These are phyloP conservation scores for Kazachstania psychrophila DNA, from an alignment of 805 yeast species.

Conservation along the genomic window DNA sequence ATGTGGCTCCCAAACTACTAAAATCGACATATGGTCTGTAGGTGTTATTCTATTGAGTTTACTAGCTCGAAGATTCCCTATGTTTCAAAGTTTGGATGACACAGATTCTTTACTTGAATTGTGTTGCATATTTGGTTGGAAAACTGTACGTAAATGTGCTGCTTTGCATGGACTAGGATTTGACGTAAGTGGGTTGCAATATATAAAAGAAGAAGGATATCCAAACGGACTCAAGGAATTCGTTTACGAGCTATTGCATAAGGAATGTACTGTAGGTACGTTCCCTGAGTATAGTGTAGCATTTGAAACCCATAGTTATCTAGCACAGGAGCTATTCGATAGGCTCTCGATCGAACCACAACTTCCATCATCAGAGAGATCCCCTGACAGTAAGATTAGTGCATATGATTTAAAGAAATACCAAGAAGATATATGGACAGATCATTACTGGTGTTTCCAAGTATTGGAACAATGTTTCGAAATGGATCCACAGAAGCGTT, in stretches of 20 bases:
- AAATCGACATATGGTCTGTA: slow-evolving; percentile 86
- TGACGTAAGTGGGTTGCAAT: slow-evolving; percentile 51
- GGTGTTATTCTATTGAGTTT: slow-evolving; percentile 81
- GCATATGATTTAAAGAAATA: slow-evolving; percentile 22
- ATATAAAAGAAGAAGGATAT: slow-evolving; percentile 32
- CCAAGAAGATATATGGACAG: slow-evolving; percentile 29
- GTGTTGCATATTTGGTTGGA: slow-evolving; percentile 69
- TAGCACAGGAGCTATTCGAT: slow-evolving; percentile 30
- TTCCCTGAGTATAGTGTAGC: slow-evolving; percentile 67
- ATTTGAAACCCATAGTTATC: slow-evolving; percentile 47
- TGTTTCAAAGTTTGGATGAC: slow-evolving; percentile 90
- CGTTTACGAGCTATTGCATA: slow-evolving; percentile 21
- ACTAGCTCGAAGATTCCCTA: slow-evolving; percentile 74
- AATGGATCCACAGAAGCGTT: slow-evolving; percentile 48
- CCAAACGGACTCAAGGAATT: slow-evolving; percentile 28
- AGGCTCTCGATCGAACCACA: slow-evolving; percentile 26
- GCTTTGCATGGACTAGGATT: slow-evolving; percentile 80
- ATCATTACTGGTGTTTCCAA: slow-evolving; percentile 39
- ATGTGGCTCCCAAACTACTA: slow-evolving; percentile 73
- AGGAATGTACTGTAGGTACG: slow-evolving; percentile 42
- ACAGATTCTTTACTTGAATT: slow-evolving; percentile 83
- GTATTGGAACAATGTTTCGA: slow-evolving; percentile 48
- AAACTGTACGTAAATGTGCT: slow-evolving; percentile 66
- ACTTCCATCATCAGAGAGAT: slow-evolving; percentile 12
- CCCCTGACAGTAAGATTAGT: neutral